A percentile compares a stretch with the other conserved stretches of the same genome.
phyloP scores from a whole-genome alignment of 2,329 filamentous ascomycete genomes.

The Stachybotrys elegans region DNA sequence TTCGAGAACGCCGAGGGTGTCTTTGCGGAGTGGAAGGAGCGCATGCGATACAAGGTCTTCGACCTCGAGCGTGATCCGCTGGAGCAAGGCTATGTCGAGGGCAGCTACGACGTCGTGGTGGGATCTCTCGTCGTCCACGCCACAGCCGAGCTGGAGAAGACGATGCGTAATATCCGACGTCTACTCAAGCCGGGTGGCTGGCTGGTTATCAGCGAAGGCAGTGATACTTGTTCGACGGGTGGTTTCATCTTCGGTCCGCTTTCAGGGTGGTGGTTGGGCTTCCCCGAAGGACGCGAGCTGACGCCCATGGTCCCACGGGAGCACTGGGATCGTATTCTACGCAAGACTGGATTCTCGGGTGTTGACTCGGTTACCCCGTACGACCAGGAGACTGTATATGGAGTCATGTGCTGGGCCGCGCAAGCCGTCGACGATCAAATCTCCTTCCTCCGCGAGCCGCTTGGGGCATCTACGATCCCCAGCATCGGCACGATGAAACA shows the following conservation, averaged over 20 bases:
- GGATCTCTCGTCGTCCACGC: not conserved
- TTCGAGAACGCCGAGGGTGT: not conserved
- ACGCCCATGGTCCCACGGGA: not conserved
- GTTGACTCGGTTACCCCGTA: not conserved
- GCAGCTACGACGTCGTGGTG: not conserved
- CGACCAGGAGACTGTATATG: not conserved
- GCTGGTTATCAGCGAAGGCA: constrained; percentile 1
- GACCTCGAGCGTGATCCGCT: not conserved
- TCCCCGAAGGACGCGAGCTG: not conserved
- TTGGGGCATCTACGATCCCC: not conserved
- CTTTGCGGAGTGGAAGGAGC: not conserved
- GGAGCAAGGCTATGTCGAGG: not conserved
- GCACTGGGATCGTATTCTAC: not conserved
- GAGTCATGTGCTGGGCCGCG: not conserved
- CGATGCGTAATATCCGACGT: not conserved
- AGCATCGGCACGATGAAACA: not conserved
- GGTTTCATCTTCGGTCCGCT: not conserved
- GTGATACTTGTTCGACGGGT: not conserved
- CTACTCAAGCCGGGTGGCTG: constrained; percentile 8
- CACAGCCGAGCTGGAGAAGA: not conserved
- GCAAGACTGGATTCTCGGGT: constrained; percentile 1
- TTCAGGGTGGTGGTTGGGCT: not conserved
- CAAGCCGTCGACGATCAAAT: not conserved
- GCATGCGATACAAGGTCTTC: not conserved
- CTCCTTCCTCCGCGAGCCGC: not conserved